Evolutionary conservation across 2,329 filamentous ascomycete species (phyloP), one percentile per base, ranked within the genome.

Genomic region (Chrysoporthe puriensis): DNA sequence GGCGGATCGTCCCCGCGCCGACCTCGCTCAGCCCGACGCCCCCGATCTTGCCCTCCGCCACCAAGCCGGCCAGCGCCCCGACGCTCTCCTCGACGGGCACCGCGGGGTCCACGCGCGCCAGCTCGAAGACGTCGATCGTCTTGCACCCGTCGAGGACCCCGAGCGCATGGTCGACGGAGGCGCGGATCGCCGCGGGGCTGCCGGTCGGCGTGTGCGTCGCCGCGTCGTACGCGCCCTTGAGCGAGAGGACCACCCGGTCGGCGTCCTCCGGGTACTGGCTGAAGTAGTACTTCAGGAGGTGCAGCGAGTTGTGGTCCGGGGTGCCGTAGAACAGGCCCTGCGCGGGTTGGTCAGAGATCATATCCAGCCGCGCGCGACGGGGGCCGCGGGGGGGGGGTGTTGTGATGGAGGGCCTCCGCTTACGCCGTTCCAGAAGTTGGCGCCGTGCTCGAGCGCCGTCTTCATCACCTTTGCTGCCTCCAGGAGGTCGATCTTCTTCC

Each of bases 361-460:
- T 32, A 1, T 13, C n/a, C n/a, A 18, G 46, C n/a, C 14, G 5
- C 9, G 0, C 36, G 36, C 9, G 36, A 40, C 36, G 36, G 9
- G 36, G 1, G 36, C 26, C 26, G 0, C 26, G 26, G 26, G 26
- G 26, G 26, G 26, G 26, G 26, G 26, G 2, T 6, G 9, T 21
- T 63, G 44, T 59, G 54, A 46, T 32, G 54, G 36, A 32, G 14
- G 11, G 26, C 14, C 43, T 26, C 21, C 6, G 2, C 67, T 66
- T 56, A 69, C 88, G 50, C 81, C 88, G 73, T 90, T 90, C 88
- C 88, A 91, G 64, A 84, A 79, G 69, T 77, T 83, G 71, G 77
- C 78, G 62, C 83, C 80, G 11, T 74, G 74, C 34, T 77, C 72
- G 7, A 89, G 74, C 9, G 87, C 80, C 21, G 57, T 18, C 42